Conservation (phyloP, 306 rosid species). For the Sesbania bispinosa region DNA sequence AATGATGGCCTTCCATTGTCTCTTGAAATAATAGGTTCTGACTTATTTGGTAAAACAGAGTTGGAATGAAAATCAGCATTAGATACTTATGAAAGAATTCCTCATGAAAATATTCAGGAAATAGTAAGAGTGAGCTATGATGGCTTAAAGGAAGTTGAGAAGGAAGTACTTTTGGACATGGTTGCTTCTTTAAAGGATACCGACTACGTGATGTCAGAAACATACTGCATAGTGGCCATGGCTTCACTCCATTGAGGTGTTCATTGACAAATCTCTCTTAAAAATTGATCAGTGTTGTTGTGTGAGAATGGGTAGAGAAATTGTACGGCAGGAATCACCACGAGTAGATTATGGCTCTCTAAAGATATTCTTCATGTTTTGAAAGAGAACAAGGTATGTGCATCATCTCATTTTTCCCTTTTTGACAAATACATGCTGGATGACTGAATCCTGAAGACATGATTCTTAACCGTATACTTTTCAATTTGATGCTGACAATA, state of each 20-base stretch:
- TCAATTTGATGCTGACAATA: too few species aligned
- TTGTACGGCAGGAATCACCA: neutral
- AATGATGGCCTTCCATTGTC: neutral
- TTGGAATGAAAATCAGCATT: too few species aligned
- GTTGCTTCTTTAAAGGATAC: constrained; percentile 9
- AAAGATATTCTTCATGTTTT: constrained; percentile 7
- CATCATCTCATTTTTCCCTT: neutral
- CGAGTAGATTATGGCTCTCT: neutral
- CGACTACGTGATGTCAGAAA: neutral
- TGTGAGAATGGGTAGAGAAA: constrained; percentile 9
- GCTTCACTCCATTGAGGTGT: neutral
- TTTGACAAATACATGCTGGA: too few species aligned
- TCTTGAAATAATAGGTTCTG: neutral
- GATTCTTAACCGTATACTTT: too few species aligned
- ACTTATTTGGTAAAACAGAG: too few species aligned
- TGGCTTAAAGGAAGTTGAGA: neutral
- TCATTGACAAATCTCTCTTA: neutral
- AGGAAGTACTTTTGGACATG: neutral
- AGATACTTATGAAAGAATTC: neutral
- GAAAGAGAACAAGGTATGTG: neutral
- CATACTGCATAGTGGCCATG: neutral
- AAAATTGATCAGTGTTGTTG: neutral
- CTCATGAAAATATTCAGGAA: constrained; percentile 1
- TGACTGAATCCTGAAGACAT: too few species aligned
- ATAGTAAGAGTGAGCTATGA: constrained; percentile 15